phyloP scores from a whole-genome alignment of 2,329 filamentous ascomycete genomes.

The Aspergillus sp. region DNA sequence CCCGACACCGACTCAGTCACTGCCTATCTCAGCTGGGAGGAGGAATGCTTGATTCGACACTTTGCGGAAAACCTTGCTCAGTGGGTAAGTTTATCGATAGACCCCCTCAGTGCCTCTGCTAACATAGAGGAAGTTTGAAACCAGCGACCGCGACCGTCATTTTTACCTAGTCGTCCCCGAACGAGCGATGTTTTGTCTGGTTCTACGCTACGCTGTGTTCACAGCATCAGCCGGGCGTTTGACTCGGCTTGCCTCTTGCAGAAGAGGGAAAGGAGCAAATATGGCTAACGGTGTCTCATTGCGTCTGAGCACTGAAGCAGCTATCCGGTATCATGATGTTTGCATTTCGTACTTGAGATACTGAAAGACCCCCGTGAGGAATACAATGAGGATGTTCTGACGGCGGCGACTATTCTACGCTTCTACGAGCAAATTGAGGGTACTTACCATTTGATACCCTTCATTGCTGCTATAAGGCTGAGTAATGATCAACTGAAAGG shows the following conservation, averaged over 20 bases:
- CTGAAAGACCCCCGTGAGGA: constrained; percentile 41
- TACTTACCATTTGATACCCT: constrained; percentile 40
- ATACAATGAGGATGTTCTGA: constrained; percentile 55
- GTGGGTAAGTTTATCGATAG: neutral
- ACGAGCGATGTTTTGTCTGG: constrained; percentile 9
- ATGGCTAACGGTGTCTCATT: neutral
- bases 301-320: neutral
- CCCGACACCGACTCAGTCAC: constrained; percentile 6
- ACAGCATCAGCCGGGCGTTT: constrained; percentile 13
- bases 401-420: constrained; percentile 59
- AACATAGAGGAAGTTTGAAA: constrained; percentile 2
- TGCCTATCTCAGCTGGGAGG: constrained; percentile 8
- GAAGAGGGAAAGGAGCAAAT: neutral
- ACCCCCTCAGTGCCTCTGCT: neutral
- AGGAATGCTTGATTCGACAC: constrained; percentile 10
- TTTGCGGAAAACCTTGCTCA: constrained; percentile 8
- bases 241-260: neutral
- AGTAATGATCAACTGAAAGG: constrained; percentile 40
- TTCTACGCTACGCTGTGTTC: constrained; percentile 7
- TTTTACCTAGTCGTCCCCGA: constrained; percentile 9
- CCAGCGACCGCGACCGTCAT: constrained; percentile 11
- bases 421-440: constrained; percentile 61
- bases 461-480: no score
- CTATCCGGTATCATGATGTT: constrained; percentile 1
- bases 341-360: constrained; percentile 22